Evolutionary conservation across 768 basidiomycete species (phyloP), one percentile per base, ranked within the genome.

Genomic region (Coprinopsis marcescibilis): DNA sequence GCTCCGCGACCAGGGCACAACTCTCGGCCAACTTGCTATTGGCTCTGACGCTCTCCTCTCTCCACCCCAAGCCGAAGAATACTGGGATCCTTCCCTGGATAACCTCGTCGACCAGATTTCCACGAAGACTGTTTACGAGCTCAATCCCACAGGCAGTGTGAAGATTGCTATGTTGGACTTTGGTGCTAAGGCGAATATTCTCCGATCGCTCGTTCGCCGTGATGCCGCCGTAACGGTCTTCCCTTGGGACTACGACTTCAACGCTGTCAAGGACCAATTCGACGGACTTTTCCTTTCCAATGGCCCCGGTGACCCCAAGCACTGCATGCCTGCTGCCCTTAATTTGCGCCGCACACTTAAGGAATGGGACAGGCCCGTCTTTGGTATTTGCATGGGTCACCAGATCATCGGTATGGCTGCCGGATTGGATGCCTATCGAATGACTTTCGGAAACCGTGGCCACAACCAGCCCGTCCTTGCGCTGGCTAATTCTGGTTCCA

Each of bases 301-400:
- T 64, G 96, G 96, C 5, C 96, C 96, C 6, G 96, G 96, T 53
- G 92, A 95, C 65, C 96, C 96, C 4, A 71, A 71, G 51, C 85
- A 89, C 53, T 94, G 91, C 67, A 83, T 84, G 78, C 82, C 88
- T 46, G 91, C 91, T 17, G 89, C 83, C 8, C 58, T 82, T 47
- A 79, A 86, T 51, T 78, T 98, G 36, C 79, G 90, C 55, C 77
- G 76, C 58, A 95, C 92, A 10, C 66, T 99, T 42, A 57, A 73
- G 25, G 90, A 94, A 65, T 98, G 95, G 95, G 68, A 81, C 61
- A 90, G 83, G 61, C 96, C 96, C 10, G 76, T 98, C 32, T 98
- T 98, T 55, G 96, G 96, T 45, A 94, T 99, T 55, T 99, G 96
- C 67, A 98, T 99, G 96, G 96, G 95, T 42, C 91, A 98, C 62